Conservation (phyloP, 495 filamentous ascomycete genomes). For the Aspergillus egyptiacus region DNA sequence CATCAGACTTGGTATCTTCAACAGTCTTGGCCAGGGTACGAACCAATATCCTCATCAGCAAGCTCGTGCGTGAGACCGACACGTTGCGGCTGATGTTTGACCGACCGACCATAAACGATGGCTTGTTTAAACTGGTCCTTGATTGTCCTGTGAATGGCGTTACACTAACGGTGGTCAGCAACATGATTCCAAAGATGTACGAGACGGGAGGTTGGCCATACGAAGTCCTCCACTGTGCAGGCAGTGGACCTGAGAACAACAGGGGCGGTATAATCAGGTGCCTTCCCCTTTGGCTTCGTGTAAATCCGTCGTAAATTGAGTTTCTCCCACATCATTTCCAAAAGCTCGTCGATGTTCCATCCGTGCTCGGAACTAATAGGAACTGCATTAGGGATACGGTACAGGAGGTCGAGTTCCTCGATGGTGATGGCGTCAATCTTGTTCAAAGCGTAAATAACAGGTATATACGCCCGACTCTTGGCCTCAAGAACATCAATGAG, state of each 20-base stretch:
- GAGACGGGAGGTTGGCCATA: slow-evolving; percentile 41
- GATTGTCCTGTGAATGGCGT: slow-evolving; percentile 92
- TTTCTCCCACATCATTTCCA: slow-evolving; percentile 99
- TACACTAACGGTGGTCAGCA: slow-evolving; percentile 59
- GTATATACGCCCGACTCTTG: slow-evolving; percentile 92
- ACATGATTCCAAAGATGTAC: background rate
- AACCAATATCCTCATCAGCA: slow-evolving; percentile 95
- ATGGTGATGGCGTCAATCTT: slow-evolving; percentile 98
- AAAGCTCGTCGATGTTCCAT: slow-evolving; percentile 95
- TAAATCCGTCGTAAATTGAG: slow-evolving; percentile 86
- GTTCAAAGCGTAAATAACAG: slow-evolving; percentile 96
- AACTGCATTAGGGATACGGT: slow-evolving; percentile 92
- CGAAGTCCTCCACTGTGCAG: slow-evolving; percentile 95
- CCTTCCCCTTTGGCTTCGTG: slow-evolving; percentile 94
- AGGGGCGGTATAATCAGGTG: slow-evolving; percentile 86
- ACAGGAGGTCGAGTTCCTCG: slow-evolving; percentile 91
- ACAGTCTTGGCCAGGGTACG: slow-evolving; percentile 28
- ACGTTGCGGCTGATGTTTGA: slow-evolving; percentile 97
- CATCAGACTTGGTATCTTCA: slow-evolving; percentile 29
- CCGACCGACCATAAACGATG: slow-evolving; percentile 93
- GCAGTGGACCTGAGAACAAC: slow-evolving; percentile 78
- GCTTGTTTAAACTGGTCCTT: slow-evolving; percentile 93
- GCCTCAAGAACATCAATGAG: slow-evolving; percentile 95
- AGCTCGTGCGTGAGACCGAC: slow-evolving; percentile 90
- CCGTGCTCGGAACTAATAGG: slow-evolving; percentile 97